Percentiles rank a stretch among this genome's conserved stretches.
Evolutionary conservation across 2,329 filamentous ascomycete genomes (phyloP).

Genomic region (Ilyonectria robusta): DNA sequence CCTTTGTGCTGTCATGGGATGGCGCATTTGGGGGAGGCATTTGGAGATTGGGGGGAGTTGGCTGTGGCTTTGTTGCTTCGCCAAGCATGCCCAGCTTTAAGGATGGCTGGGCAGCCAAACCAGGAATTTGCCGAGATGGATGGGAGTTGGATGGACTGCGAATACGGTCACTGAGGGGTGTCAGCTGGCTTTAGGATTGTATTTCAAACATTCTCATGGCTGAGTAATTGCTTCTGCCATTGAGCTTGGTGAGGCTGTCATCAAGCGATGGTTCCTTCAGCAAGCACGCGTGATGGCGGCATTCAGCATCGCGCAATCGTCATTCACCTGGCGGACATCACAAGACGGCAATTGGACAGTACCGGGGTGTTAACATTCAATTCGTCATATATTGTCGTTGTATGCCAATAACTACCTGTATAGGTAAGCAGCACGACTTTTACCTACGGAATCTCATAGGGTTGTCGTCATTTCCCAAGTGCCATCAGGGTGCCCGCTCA

Average conservation of each 20-base stretch:
- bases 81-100: background rate
- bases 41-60: background rate
- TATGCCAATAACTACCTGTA: background rate
- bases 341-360: background rate
- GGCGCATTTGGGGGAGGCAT: conserved; percentile 6
- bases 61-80: background rate
- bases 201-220: background rate
- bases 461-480: conserved; percentile 12
- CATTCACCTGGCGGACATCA: background rate
- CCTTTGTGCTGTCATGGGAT: conserved; percentile 2
- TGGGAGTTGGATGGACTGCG: background rate
- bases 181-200: background rate
- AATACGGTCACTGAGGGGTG: background rate
- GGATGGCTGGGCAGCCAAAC: background rate
- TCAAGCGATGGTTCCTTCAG: background rate
- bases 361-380: conserved; percentile 2
- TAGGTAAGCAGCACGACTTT: conserved; percentile 2
- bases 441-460: conserved; percentile 13
- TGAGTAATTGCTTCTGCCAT: background rate
- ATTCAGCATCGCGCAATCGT: background rate
- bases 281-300: conserved; percentile 9
- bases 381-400: conserved; percentile 21
- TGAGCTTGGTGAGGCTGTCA: background rate
- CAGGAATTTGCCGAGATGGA: background rate
- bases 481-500: conserved; percentile 26